A percentile compares a stretch with the other conserved stretches of the same genome.
phyloP scores from a whole-genome alignment of 2,329 filamentous ascomycete species.

The Cordyceps javanica region DNA sequence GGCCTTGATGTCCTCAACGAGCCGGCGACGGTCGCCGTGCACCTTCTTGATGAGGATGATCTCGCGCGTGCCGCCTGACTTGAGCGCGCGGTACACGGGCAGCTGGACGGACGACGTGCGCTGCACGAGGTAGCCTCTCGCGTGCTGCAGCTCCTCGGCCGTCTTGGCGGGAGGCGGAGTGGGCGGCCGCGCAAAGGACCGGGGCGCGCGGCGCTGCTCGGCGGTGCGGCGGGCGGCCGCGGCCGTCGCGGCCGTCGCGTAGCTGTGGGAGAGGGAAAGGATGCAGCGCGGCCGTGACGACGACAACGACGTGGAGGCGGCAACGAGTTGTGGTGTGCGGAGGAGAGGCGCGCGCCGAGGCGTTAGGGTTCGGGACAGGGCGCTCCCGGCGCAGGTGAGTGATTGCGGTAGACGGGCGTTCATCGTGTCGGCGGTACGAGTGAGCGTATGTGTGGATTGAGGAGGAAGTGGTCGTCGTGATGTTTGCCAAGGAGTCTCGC shows the following conservation, averaged over 20 bases:
- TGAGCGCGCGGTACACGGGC: constrained; percentile 68
- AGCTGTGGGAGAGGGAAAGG: neutral
- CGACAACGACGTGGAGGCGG: neutral
- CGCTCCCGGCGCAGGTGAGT: constrained; percentile 8
- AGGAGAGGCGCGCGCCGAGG: neutral
- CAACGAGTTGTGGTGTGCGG: neutral
- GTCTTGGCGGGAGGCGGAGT: constrained; percentile 26
- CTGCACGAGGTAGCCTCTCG: constrained; percentile 49
- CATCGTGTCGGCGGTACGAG: too few relatives aligned
- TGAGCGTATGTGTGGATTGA: neutral
- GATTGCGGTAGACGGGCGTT: constrained; percentile 10
- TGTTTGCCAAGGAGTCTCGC: neutral
- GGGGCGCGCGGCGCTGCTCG: neutral
- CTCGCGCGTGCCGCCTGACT: constrained; percentile 69
- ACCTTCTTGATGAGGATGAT: constrained; percentile 73
- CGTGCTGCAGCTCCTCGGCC: constrained; percentile 22
- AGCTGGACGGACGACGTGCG: constrained; percentile 66
- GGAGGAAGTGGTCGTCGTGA: neutral
- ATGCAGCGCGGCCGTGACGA: neutral
- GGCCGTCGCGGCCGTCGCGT: constrained; percentile 10
- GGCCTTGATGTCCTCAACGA: constrained; percentile 58
- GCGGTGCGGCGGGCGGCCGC: neutral
- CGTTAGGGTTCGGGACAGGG: neutral
- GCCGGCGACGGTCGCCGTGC: constrained; percentile 60
- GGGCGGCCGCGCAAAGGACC: constrained; percentile 21